Percentiles rank a stretch among this genome's conserved stretches.
These are phyloP conservation scores for Thelephora terrestris DNA, from an alignment of 1,284 basidiomycete genomes.

Conservation along the genomic window DNA sequence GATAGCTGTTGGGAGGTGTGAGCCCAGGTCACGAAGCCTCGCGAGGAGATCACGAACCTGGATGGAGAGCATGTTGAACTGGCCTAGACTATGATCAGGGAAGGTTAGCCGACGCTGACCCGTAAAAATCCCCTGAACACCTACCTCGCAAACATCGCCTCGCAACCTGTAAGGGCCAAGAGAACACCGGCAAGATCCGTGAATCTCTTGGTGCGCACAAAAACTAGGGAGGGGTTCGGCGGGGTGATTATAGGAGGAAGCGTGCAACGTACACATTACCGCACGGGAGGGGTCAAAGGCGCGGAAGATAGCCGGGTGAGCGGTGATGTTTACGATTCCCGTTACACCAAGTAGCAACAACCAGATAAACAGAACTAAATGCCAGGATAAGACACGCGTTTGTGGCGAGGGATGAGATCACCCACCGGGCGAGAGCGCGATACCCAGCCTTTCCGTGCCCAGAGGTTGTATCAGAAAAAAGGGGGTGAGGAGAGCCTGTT, in stretches of 20 bases:
- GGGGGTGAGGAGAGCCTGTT: conserved; percentile 41
- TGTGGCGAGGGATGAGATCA: neutral
- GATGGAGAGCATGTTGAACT: conserved; percentile 51
- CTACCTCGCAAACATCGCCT: conserved; percentile 60
- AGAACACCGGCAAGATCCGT: conserved; percentile 54
- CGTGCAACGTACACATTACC: conserved; percentile 36
- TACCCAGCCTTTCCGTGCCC: conserved; percentile 43
- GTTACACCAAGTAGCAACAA: conserved; percentile 38
- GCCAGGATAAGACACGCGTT: conserved; percentile 1
- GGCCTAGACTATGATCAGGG: conserved; percentile 39
- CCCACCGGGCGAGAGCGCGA: conserved; percentile 45
- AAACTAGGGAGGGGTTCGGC: conserved; percentile 28
- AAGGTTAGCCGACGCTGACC: neutral
- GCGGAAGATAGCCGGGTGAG: conserved; percentile 48
- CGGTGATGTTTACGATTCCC: conserved; percentile 49
- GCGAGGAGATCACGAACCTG: conserved; percentile 22
- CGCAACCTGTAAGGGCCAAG: conserved; percentile 55
- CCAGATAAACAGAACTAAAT: conserved; percentile 47
- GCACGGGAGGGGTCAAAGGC: conserved; percentile 61
- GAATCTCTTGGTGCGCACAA: conserved; percentile 53
- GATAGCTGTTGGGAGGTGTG: conserved; percentile 30
- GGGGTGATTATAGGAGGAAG: neutral
- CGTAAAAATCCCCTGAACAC: conserved; percentile 6
- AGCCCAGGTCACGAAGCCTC: neutral
- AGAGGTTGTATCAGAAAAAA: conserved; percentile 51